phyloP scores from a whole-genome alignment of 2,329 filamentous ascomycete species.

The Amauroascus niger region DNA sequence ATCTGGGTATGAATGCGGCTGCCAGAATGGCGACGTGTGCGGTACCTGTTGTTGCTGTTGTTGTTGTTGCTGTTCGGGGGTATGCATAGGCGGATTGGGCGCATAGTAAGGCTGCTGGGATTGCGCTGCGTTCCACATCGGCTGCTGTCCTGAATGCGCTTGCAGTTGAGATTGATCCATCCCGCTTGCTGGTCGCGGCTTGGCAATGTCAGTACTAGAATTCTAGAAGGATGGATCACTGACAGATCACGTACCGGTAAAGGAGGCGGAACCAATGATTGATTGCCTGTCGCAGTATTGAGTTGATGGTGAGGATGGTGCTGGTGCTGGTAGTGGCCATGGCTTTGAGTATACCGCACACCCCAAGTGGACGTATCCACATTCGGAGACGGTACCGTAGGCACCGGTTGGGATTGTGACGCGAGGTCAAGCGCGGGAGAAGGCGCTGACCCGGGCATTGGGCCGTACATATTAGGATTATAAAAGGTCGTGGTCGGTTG shows the following conservation, averaged over 20 bases:
- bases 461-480: constrained; percentile 30
- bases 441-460: constrained; percentile 22
- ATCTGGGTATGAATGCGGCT: constrained; percentile 21
- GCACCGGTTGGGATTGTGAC: constrained; percentile 17
- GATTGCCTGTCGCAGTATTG: constrained; percentile 16
- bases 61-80: constrained; percentile 15
- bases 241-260: constrained; percentile 29
- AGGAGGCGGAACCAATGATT: constrained; percentile 24
- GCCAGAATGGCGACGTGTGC: constrained; percentile 20
- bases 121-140: constrained; percentile 9
- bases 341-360: constrained; percentile 32
- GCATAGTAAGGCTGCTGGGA: constrained; percentile 15
- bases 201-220: neutral
- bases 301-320: constrained; percentile 16
- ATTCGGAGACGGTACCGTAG: constrained; percentile 3
- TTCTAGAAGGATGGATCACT: neutral
- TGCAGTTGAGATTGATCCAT: constrained; percentile 21
- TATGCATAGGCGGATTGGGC: constrained; percentile 6
- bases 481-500: constrained; percentile 22
- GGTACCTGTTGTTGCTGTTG: neutral
- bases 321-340: constrained; percentile 13
- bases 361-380: constrained; percentile 35
- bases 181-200: constrained; percentile 33
- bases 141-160: constrained; percentile 17
- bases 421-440: constrained; percentile 14